Conservation (phyloP, 768 basidiomycete species). For the Tylopilus cervinicoccineus region DNA sequence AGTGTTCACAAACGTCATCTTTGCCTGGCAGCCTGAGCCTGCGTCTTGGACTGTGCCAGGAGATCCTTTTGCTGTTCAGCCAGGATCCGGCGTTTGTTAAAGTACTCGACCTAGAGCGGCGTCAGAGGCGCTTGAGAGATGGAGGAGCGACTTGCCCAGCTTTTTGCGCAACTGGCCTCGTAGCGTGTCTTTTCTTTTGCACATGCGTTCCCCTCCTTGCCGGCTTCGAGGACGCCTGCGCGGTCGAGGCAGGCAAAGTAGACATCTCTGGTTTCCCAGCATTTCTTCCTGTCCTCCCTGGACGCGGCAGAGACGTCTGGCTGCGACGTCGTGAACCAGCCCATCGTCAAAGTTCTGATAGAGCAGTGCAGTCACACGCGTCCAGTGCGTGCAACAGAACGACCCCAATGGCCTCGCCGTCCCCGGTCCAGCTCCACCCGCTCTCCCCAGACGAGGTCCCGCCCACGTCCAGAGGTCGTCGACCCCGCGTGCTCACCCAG, state of each 20-base stretch:
- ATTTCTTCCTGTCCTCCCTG: constrained; percentile 68
- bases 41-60: constrained; percentile 44
- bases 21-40: constrained; percentile 32
- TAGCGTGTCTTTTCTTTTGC: constrained; percentile 53
- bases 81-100: constrained; percentile 85
- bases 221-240: constrained; percentile 64
- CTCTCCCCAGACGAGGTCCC: constrained; percentile 55
- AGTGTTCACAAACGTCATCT: constrained; percentile 4
- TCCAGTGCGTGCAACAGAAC: neutral
- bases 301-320: constrained; percentile 40
- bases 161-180: constrained; percentile 74
- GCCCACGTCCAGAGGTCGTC: constrained; percentile 39
- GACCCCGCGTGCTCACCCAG: constrained; percentile 37
- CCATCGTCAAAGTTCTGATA: constrained; percentile 18
- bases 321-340: constrained; percentile 36
- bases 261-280: constrained; percentile 81
- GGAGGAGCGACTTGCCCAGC: constrained; percentile 66
- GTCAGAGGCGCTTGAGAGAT: neutral
- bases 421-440: constrained; percentile 67
- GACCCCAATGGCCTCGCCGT: constrained; percentile 25
- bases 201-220: constrained; percentile 66
- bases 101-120: constrained; percentile 76
- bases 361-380: constrained; percentile 15
- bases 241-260: constrained; percentile 85
- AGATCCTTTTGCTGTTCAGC: constrained; percentile 75